These are phyloP conservation scores for Cinnamomum chago DNA, from an alignment of 164 flowering plant genomes.

Conservation along the genomic window DNA sequence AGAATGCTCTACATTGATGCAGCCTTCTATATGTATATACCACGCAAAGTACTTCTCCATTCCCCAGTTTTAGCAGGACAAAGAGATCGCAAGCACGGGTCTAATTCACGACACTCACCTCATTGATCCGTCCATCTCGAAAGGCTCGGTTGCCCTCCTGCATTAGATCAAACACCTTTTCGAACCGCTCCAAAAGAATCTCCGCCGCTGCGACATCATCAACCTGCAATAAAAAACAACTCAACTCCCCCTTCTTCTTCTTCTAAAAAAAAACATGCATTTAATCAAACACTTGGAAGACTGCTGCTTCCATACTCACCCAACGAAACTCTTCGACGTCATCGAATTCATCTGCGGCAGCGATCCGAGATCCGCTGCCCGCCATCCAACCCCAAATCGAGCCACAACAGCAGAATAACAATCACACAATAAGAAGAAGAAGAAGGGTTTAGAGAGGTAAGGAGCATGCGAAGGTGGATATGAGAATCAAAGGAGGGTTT, in stretches of 20 bases:
- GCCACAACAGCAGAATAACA: background rate
- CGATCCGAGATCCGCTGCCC: background rate
- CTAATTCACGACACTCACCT: conserved; percentile 26
- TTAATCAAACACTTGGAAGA: background rate
- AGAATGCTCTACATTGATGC: background rate
- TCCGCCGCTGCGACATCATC: conserved; percentile 35
- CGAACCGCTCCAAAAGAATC: conserved; percentile 43
- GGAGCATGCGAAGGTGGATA: background rate
- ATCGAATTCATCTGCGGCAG: conserved; percentile 31
- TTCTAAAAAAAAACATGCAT: background rate
- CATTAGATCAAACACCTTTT: conserved; percentile 50
- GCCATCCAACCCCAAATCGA: conserved; percentile 1
- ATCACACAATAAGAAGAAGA: too few species aligned
- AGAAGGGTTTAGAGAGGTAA: background rate
- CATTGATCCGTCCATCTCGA: conserved; percentile 42
- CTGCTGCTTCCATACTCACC: conserved; percentile 26
- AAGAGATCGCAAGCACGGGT: background rate
- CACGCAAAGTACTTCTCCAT: background rate
- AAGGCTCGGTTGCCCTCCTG: conserved; percentile 65
- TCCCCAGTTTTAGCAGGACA: background rate
- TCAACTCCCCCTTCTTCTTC: background rate
- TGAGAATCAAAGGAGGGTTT: background rate
- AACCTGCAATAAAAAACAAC: conserved; percentile 32
- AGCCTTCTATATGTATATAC: too few species aligned
- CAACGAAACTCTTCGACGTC: conserved; percentile 62